These are phyloP conservation scores for Penicillium tannophilum DNA, from an alignment of 495 filamentous ascomycete species.

Conservation along the genomic window DNA sequence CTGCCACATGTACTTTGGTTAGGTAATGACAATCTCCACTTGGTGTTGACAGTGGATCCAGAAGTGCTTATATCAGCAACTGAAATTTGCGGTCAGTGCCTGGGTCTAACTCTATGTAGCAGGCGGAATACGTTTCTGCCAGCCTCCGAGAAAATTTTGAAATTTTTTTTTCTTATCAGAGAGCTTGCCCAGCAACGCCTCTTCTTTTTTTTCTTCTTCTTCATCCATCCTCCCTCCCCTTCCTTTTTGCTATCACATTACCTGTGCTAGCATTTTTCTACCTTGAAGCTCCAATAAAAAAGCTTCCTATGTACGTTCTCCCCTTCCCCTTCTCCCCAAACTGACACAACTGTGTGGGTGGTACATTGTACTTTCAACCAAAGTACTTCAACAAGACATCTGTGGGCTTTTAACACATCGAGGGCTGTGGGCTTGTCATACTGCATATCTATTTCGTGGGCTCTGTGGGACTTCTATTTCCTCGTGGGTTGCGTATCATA, in stretches of 20 bases:
- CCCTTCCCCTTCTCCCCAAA: conserved; percentile 26
- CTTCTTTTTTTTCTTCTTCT: conserved; percentile 30
- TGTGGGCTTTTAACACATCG: conserved; percentile 50
- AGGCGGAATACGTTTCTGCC: conserved; percentile 39
- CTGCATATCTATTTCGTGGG: conserved; percentile 46
- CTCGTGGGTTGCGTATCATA: conserved; percentile 49
- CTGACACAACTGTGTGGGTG: conserved; percentile 42
- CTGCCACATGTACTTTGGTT: background rate
- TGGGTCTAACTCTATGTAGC: background rate
- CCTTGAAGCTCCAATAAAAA: conserved; percentile 13
- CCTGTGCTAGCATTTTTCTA: conserved; percentile 21
- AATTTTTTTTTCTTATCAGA: conserved; percentile 41
- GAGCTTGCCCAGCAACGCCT: conserved; percentile 25
- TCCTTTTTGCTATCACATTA: conserved; percentile 21
- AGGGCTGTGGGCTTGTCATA: conserved; percentile 54
- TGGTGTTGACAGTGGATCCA: background rate
- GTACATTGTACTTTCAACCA: conserved; percentile 31
- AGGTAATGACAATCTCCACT: background rate
- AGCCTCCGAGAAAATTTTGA: conserved; percentile 39
- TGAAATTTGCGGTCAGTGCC: conserved; percentile 1
- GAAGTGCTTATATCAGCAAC: background rate
- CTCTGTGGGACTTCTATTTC: conserved; percentile 40
- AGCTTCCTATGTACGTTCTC: conserved; percentile 18
- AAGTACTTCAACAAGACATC: conserved; percentile 49
- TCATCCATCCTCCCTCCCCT: conserved; percentile 19